Conservation (phyloP, 148 eudicot genomes). For the Silene latifolia region DNA sequence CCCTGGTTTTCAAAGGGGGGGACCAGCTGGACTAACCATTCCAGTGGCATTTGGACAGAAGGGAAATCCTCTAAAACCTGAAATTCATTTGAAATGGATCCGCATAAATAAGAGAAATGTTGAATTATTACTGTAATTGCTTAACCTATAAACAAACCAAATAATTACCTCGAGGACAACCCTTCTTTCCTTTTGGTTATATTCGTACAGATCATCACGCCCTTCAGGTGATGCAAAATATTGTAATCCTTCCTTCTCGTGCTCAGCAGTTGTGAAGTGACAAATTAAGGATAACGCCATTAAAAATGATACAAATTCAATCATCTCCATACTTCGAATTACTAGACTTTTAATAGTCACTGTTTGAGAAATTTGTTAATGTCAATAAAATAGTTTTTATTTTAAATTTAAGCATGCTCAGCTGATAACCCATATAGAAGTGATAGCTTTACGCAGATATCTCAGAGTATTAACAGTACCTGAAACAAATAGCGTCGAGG, state of each 20-base stretch:
- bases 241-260: constrained; percentile 87
- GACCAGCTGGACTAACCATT: constrained; percentile 94
- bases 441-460: no score
- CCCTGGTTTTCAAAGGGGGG: no score
- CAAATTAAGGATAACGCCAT: not conserved
- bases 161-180: constrained; percentile 74
- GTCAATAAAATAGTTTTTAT: no score
- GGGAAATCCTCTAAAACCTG: constrained; percentile 91
- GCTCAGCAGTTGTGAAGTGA: constrained; percentile 81
- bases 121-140: not conserved
- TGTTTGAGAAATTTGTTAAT: no score
- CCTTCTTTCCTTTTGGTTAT: no score
- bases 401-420: no score
- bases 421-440: no score
- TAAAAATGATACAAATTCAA: no score
- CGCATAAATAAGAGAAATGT: constrained; percentile 3
- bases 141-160: not conserved
- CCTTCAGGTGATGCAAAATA: constrained; percentile 95
- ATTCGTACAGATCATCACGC: constrained; percentile 87
- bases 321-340: no score
- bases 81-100: not conserved
- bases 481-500: no score
- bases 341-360: no score
- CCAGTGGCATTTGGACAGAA: constrained; percentile 89
- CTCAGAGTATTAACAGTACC: no score